phyloP scores from a whole-genome alignment of 306 rosid genomes.

The Dicorynia guianensis region DNA sequence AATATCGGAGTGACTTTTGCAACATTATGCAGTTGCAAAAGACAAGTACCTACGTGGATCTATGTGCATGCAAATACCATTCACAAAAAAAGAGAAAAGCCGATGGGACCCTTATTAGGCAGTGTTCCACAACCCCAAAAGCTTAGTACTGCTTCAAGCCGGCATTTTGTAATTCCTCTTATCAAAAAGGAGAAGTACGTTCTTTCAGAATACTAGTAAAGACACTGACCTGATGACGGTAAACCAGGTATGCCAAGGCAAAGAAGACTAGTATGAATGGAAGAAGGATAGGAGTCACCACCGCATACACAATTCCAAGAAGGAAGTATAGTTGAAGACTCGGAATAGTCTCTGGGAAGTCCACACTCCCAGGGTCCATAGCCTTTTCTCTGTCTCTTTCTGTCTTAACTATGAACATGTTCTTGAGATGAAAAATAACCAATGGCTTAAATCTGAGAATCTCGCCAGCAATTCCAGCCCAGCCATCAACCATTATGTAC shows the following conservation, averaged over 20 bases:
- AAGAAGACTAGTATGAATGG: conserved; percentile 97
- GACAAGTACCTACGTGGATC: neutral
- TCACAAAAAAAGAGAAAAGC: conserved; percentile 4
- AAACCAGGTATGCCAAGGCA: conserved; percentile 90
- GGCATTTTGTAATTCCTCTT: neutral
- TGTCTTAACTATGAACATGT: conserved; percentile 90
- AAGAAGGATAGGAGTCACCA: conserved; percentile 92
- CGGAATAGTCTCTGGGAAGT: conserved; percentile 88
- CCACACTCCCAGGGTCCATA: conserved; percentile 90
- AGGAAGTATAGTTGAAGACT: conserved; percentile 94
- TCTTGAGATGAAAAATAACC: conserved; percentile 94
- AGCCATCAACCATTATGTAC: conserved; percentile 97
- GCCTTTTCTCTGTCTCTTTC: conserved; percentile 92
- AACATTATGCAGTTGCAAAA: neutral
- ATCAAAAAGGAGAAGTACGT: neutral
- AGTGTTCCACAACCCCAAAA: conserved; percentile 3
- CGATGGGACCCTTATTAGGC: neutral
- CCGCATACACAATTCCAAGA: conserved; percentile 92
- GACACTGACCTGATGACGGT: conserved; percentile 93
- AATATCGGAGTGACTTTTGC: neutral
- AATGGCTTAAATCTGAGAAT: conserved; percentile 91
- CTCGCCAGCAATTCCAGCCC: conserved; percentile 98
- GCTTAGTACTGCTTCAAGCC: conserved; percentile 22
- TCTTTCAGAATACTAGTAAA: conserved; percentile 2
- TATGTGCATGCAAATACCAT: neutral